Percentiles rank a stretch among this genome's conserved stretches.
Conservation (phyloP, 2,329 filamentous ascomycete species). For the Phaeosphaeria sp. region DNA sequence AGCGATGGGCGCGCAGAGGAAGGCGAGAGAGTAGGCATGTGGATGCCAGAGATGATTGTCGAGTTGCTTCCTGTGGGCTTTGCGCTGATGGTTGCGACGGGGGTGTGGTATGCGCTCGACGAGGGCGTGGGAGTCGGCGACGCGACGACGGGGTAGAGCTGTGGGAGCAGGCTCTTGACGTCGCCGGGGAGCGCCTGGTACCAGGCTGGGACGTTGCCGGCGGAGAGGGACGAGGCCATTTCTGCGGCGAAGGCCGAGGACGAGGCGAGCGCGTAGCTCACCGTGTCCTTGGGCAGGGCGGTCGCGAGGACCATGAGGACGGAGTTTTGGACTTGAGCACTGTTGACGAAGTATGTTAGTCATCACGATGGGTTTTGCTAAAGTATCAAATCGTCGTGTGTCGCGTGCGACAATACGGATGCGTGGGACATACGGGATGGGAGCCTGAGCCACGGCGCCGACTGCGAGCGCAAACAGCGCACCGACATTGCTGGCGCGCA, state of each 20-base stretch:
- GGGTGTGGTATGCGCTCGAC: constrained; percentile 6
- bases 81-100: constrained; percentile 23
- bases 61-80: constrained; percentile 22
- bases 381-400: neutral
- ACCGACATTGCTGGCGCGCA: constrained; percentile 39
- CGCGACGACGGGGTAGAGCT: constrained; percentile 38
- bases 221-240: constrained; percentile 52
- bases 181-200: constrained; percentile 53
- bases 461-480: constrained; percentile 38
- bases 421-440: constrained; percentile 27
- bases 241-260: constrained; percentile 48
- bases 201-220: constrained; percentile 53
- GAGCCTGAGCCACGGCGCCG: constrained; percentile 32
- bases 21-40: constrained; percentile 30
- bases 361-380: neutral
- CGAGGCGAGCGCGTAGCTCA: constrained; percentile 51
- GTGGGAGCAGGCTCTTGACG: constrained; percentile 52
- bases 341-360: constrained; percentile 18
- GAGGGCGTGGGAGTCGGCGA: constrained; percentile 21
- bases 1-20: constrained; percentile 4
- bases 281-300: constrained; percentile 51
- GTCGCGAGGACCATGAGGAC: constrained; percentile 53
- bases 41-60: constrained; percentile 26
- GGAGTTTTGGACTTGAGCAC: constrained; percentile 40
- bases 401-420: constrained; percentile 6